Base-by-base conservation (phyloP, 495 filamentous ascomycete species). In the Evansstolkia leycettana region DNA sequence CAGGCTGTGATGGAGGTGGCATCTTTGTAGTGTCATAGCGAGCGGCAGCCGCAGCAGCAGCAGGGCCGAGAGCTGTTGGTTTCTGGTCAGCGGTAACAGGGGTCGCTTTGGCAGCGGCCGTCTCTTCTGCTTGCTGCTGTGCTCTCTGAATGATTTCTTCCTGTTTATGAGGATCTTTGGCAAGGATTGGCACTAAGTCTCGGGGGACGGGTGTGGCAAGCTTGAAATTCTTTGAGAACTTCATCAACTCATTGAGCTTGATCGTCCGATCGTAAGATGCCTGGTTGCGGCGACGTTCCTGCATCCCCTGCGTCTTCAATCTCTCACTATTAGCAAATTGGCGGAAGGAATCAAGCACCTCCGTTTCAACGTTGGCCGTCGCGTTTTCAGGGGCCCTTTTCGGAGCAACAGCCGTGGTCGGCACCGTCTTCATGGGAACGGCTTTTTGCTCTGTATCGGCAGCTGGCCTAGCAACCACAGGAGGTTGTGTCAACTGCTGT, bases 161-260 rank as follows among this genome's bases (percentile, higher is more conserved):
- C 60, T 99, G 90, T 62, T 95, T 96, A 29, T 62, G 66, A 14
- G 82, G 83, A 52, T 99, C 90, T 52, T 96, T 99, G 14, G 90
- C 88, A 28, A 99, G 78, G 42, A 99, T 99, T 2, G 83, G 77
- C 15, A 99, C 83, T 31, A 99, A 58, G 57, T 99, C 90, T 40
- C 75, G 76, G 5, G 90, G 90, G 7, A 99, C 86, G 7, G 85
- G 85, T 1, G 86, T 94, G 8, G 77, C 72, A 1, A 99, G 72
- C 57, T 94, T 95, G 67, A 99, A 99, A 55, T 69, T 90, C 47
- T 80, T 65, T 0, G 92, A 84, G 49, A 99, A 99, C 43, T 86
- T 94, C 72, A 87, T 88, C 38, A 99, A 61, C 50, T 99, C 90
- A 39, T 82, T 88, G 36, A 99, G 54, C 61, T 92, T 95, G 43